Evolutionary conservation across 768 basidiomycete species (phyloP), one percentile per base, ranked within the genome.

Genomic region (Auricularia cornea): DNA sequence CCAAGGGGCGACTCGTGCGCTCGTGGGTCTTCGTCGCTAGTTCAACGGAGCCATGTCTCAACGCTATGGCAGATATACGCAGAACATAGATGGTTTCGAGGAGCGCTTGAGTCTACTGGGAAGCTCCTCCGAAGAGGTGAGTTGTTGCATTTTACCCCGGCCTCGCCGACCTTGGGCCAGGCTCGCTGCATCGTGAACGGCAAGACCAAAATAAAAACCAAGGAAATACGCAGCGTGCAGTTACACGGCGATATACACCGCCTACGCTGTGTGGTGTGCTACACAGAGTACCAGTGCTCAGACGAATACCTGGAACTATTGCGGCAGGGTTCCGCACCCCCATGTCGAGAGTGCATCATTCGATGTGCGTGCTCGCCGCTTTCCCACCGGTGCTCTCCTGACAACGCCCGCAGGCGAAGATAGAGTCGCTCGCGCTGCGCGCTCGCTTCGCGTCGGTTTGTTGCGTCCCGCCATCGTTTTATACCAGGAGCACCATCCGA

Each of bases 31-130:
- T 20, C 44, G 44, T 48, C 20, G 5, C 44, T 18, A 48, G 6
- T 6, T 18, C 44, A 38, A 38, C 35, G 35, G 35, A 14, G 16
- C 44, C 11, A 48, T 23, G 44, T 48, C 44, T 48, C 44, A 48
- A 48, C 44, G 16, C 44, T 48, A 18, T 12, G 5, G 44, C 44
- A 48, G 44, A 48, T 48, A 48, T 18, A 48, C 44, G 44, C 44
- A 48, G 44, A 99, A 99, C 72, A 95, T 99, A 51, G 96, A 99
- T 74, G 96, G 94, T 11, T 76, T 99, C 14, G 97, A 99, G 71
- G 88, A 86, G 68, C 80, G 80, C 61, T 84, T 84, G 0, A 94
- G 95, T 1, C 79, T 99, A 6, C 75, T 84, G 38, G 83, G 90
- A 51, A 86, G 81, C 65, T 83, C 87, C 2, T 67, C 79, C 81